A percentile compares a stretch with the other conserved stretches of the same genome.
phyloP scores from a whole-genome alignment of 2,329 filamentous ascomycete species.

The Fusarium miscanthi region DNA sequence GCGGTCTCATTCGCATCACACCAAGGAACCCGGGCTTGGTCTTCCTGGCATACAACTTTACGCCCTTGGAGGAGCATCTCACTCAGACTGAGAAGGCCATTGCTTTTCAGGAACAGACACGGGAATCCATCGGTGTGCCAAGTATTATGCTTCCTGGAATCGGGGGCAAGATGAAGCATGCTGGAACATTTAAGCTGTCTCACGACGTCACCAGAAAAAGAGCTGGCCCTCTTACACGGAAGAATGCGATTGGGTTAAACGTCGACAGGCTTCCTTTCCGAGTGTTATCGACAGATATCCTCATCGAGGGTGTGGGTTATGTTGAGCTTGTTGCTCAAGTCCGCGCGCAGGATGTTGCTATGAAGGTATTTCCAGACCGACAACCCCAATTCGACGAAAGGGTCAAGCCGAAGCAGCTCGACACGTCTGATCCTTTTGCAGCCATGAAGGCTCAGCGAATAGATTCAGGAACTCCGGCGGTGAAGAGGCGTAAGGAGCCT shows the following conservation, averaged over 20 bases:
- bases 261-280: conserved; percentile 80
- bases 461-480: conserved; percentile 13
- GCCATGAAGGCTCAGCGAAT: conserved; percentile 44
- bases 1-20: conserved; percentile 86
- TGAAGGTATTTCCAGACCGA: conserved; percentile 9
- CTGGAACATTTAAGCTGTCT: conserved; percentile 78
- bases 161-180: conserved; percentile 70
- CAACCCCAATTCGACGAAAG: not conserved
- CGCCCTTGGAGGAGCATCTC: conserved; percentile 79
- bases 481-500: conserved; percentile 15
- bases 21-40: conserved; percentile 70
- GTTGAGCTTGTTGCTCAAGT: conserved; percentile 88
- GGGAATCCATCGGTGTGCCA: conserved; percentile 66
- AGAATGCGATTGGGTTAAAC: conserved; percentile 69
- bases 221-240: conserved; percentile 76
- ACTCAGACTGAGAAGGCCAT: conserved; percentile 85
- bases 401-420: not conserved
- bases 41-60: conserved; percentile 87
- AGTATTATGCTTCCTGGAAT: conserved; percentile 71
- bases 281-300: conserved; percentile 82
- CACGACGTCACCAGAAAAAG: conserved; percentile 87
- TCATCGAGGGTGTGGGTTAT: conserved; percentile 95
- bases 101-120: conserved; percentile 73
- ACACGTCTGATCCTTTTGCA: conserved; percentile 38
- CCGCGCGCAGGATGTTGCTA: conserved; percentile 63